Base-by-base conservation (phyloP, 2,329 filamentous ascomycete genomes). In the Colletotrichum graminicola region DNA sequence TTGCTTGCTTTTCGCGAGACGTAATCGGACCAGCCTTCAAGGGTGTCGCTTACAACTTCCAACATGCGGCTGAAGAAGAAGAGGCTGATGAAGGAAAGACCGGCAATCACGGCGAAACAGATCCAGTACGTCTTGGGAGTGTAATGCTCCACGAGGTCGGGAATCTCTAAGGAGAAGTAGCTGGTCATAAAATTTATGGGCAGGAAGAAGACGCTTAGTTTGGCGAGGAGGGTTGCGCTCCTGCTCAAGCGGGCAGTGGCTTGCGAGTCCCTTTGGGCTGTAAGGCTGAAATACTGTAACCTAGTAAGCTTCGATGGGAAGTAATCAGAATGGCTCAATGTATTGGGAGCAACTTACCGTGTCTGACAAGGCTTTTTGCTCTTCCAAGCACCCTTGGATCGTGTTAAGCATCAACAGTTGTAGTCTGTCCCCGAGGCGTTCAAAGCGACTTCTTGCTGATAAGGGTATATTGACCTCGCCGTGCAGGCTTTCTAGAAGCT, bases 121-220 rank as follows among this genome's bases (percentile, higher is more conserved):
- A 87, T 83, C 92, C 92, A 94, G 78, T 93, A 94, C 54, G 89
- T 87, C 67, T 79, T 85, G 18, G 86, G 81, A 0, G 87, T 89
- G 79, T 92, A 94, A n/a, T 82, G 80, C 10, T 79, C 78, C 60
- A 87, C 84, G 12, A 90, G 81, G 5, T 88, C 86, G 10, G 83
- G 80, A 61, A 94, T 87, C 77, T 93, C 87, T 1, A 91, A 86
- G 7, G 89, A 91, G 78, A 94, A 94, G 79, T 94, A 94, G 41
- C 85, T 89, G 4, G 92, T 93, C 88, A 94, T 90, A 60, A 94
- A 86, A 74, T 88, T 91, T 72, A 94, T 91, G 0, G 92, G 92
- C 66, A 94, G 84, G 81, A 94, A 94, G 62, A 94, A 84, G 51
- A 94, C 92, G 16, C 90, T 93, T 7, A 92, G 88, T 78, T 94